Base-by-base conservation (phyloP, 2,329 filamentous ascomycete species). In the Penicillium hesseltinei region DNA sequence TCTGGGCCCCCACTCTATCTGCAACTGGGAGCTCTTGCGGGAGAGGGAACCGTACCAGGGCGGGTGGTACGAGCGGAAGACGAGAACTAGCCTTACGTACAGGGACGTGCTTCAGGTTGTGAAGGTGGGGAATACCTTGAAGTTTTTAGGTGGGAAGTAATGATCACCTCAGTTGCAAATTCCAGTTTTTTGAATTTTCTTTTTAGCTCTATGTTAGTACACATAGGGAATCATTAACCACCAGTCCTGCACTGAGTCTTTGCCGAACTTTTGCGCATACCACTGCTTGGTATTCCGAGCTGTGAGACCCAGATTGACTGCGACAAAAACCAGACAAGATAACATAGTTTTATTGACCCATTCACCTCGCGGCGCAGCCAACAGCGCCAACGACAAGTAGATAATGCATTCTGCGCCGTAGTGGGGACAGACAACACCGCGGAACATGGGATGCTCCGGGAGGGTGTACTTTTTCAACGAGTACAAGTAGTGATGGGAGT, bases 341-440 rank as follows among this genome's bases (percentile, higher is more conserved):
- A 89, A 68, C 43, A 97, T 73, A 0, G 92, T 93, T 70, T 78
- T 83, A 74, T 96, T 97, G 57, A 91, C 72, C 54, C 83, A 62
- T 33, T 79, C 75, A 11, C 86, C 88, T 8, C 76, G 67, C 0
- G 92, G 92, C 1, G 92, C 91, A 31, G 88, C 86, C 39, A 89
- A 73, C 45, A 94, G 75, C 3, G 91, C 84, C 62, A 99, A 76
- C n/a, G 88, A 83, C 21, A 92, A 70, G 72, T 99, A 97, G 57
- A 97, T 85, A 40, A 89, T 71, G 70, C 90, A 92, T 77, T 97
- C 94, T 68, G 88, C 91, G 4, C 89, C 89, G 74, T 97, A 99
- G 75, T 99, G 94, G 19, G 94, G 92, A 66, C 90, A 95, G 39
- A 97, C 76, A 23, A 95, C 74, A 56, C 81, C 79, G 44, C 80